Evolutionary conservation across 2,329 filamentous ascomycete genomes (phyloP).

Genomic region (Aspergillus brunneoviolaceus): DNA sequence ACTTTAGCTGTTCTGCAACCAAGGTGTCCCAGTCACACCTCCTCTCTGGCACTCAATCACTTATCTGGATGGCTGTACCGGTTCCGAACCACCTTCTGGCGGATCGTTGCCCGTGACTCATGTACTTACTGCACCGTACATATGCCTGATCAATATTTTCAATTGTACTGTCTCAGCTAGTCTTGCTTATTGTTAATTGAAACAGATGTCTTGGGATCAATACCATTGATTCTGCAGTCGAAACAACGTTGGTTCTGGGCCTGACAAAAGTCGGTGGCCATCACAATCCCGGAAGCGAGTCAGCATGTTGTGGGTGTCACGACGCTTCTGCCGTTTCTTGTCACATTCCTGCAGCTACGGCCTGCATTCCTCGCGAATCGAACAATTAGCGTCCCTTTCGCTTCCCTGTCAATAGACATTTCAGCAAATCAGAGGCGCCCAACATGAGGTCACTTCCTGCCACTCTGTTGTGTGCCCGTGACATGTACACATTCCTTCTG

Average conservation of each 20-base stretch:
- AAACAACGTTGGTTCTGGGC: neutral
- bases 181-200: neutral
- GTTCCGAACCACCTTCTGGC: neutral
- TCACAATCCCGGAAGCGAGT: neutral
- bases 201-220: neutral
- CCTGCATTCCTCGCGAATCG: too few relatives aligned
- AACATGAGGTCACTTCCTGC: slow-evolving; percentile 4
- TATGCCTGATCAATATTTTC: neutral
- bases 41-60: slow-evolving; percentile 7
- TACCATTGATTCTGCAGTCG: neutral
- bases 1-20: slow-evolving; percentile 19
- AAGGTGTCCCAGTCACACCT: slow-evolving; percentile 19
- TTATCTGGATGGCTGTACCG: slow-evolving; percentile 4
- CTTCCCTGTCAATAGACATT: neutral
- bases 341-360: slow-evolving; percentile 18
- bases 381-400: slow-evolving; percentile 6
- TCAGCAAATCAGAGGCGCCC: slow-evolving; percentile 1
- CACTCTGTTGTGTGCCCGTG: neutral
- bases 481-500: neutral
- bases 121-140: neutral
- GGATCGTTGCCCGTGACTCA: neutral
- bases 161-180: neutral
- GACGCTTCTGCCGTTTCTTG: slow-evolving; percentile 13
- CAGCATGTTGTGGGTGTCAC: slow-evolving; percentile 8
- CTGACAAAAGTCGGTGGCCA: slow-evolving; percentile 5